A percentile compares a stretch with the other conserved stretches of the same genome.
Evolutionary conservation across 176 grass and related monocot species (phyloP).

Genomic region (Oryza brachyantha): DNA sequence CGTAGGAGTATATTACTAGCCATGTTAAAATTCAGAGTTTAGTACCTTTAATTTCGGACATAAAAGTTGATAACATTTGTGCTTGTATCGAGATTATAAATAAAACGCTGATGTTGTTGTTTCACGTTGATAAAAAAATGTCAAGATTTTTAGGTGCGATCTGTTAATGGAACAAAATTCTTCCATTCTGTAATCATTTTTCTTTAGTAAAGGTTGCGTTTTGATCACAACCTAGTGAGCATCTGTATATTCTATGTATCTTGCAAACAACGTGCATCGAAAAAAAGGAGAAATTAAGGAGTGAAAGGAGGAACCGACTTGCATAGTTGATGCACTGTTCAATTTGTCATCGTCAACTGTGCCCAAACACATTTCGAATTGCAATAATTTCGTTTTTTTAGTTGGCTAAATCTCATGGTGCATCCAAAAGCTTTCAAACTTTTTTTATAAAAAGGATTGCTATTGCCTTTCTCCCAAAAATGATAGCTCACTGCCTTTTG

Average conservation of each 20-base stretch:
- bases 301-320: neutral
- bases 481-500: conserved; percentile 12
- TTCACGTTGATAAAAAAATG: neutral
- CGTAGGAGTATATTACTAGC: no score
- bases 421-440: conserved; percentile 25
- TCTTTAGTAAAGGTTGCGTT: neutral
- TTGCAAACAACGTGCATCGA: neutral
- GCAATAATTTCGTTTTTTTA: neutral
- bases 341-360: conserved; percentile 18
- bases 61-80: no score
- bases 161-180: neutral
- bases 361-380: conserved; percentile 21
- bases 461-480: conserved; percentile 16
- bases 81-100: no score
- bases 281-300: neutral
- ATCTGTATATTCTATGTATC: neutral
- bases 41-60: no score
- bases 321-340: neutral
- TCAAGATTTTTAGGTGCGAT: neutral
- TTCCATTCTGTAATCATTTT: neutral
- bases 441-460: neutral
- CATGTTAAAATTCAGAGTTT: no score
- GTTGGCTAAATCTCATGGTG: neutral
- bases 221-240: neutral
- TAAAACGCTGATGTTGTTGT: neutral